Base-by-base conservation (phyloP, 192 early-diverging fungal species). In the Mortierella antarctica region DNA sequence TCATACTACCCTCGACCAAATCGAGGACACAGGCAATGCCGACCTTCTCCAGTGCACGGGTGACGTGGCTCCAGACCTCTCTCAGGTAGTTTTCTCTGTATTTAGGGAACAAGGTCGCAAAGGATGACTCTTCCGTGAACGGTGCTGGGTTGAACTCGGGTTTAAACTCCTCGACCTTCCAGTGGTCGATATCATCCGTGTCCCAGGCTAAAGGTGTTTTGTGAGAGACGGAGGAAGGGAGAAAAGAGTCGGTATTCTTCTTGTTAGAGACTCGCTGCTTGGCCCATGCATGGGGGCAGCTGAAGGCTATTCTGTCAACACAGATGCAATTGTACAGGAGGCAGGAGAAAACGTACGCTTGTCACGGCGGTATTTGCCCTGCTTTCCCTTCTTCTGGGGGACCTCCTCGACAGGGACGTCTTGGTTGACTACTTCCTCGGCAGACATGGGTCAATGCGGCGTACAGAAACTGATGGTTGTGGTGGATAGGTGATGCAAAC, bases 41-140 rank as follows among this genome's bases (percentile, higher is more conserved):
- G 46, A 88, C 83, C 83, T 89, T 91, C 12, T 96, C 95, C 6
- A 99, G 85, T 1, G 91, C 86, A 62, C 87, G 84, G 39, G 93
- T 97, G 44, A 95, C 93, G 57, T 93, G 92, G 13, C 95, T 93
- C 97, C 97, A 98, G 12, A 94, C 86, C 82, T 98, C 95, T 64
- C 87, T 90, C 64, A 99, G 79, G 73, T 98, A 99, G 68, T 89
- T 88, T 88, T 99, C 97, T 68, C 96, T 90, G 88, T 99, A 99
- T 87, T 98, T 98, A 40, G 98, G 98, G 67, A 99, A 99, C 80
- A 99, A 82, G 7, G 96, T 97, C 11, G 97, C 96, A 86, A 99
- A 99, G 6, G 94, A 95, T 10, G 95, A 96, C 79, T 98, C 98
- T 76, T 99, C 98, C 41, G 93, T 87, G 56, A 99, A 93, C 18